Conservation (phyloP, 1,139 yeast genomes). For the Geotrichum aggregatum region DNA sequence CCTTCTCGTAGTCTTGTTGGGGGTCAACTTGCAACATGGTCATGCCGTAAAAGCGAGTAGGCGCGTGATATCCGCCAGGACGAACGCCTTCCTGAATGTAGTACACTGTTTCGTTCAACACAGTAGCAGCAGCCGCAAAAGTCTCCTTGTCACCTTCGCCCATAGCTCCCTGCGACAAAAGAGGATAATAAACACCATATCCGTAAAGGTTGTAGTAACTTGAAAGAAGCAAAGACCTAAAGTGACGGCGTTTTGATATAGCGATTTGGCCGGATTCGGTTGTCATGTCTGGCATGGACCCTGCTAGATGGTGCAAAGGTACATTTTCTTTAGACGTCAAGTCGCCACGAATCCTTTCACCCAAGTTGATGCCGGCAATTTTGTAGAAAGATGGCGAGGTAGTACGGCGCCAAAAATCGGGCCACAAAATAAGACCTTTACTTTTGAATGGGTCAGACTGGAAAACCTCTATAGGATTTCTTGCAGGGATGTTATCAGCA, state of each 20-base stretch:
- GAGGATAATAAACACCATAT: conserved; percentile 74
- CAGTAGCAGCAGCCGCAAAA: conserved; percentile 73
- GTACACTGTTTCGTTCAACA: conserved; percentile 55
- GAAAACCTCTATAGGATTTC: conserved; percentile 53
- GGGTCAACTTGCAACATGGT: conserved; percentile 78
- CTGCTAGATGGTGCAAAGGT: conserved; percentile 64
- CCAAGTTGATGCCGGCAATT: conserved; percentile 52
- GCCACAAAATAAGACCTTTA: conserved; percentile 69
- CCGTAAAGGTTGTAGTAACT: conserved; percentile 77
- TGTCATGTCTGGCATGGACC: conserved; percentile 74
- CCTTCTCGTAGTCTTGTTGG: conserved; percentile 47
- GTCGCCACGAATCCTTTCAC: conserved; percentile 43
- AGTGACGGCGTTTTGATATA: conserved; percentile 62
- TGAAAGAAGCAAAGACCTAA: conserved; percentile 60
- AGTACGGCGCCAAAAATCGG: conserved; percentile 77
- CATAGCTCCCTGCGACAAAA: conserved; percentile 75
- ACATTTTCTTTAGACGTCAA: conserved; percentile 34
- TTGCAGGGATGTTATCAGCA: conserved; percentile 69
- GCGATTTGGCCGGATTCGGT: conserved; percentile 80
- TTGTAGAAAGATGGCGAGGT: conserved; percentile 65
- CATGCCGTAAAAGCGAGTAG: conserved; percentile 50
- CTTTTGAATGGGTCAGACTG: conserved; percentile 50
- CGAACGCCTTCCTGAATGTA: conserved; percentile 59
- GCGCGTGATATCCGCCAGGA: conserved; percentile 51
- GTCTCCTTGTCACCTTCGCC: conserved; percentile 95